phyloP scores from a whole-genome alignment of 176 grass and related monocot species.

The Miscanthus lutarioriparius region DNA sequence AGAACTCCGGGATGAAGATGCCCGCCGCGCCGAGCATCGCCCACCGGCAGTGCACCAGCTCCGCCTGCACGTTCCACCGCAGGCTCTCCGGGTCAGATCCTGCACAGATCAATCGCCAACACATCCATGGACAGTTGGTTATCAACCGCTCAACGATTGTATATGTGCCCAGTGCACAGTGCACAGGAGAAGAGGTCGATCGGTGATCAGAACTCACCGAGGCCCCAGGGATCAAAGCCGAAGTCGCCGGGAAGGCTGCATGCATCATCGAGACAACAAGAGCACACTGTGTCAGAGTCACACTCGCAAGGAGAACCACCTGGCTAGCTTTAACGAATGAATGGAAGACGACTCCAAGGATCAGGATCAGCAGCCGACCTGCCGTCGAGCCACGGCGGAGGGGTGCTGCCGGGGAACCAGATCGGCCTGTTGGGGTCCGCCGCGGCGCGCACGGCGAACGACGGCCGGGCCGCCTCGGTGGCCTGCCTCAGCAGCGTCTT shows the following conservation, averaged over 20 bases:
- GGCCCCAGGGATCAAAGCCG: slow-evolving; percentile 89
- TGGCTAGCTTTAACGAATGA: background rate
- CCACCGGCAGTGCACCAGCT: slow-evolving; percentile 97
- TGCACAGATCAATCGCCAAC: background rate
- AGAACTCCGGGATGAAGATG: slow-evolving; percentile 91
- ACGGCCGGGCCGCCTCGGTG: slow-evolving; percentile 33
- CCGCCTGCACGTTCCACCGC: slow-evolving; percentile 80
- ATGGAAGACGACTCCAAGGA: background rate
- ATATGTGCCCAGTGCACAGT: background rate
- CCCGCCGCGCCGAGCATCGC: slow-evolving; percentile 94
- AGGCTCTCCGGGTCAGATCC: slow-evolving; percentile 92
- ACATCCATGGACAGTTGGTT: background rate
- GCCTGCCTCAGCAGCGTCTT: slow-evolving; percentile 48
- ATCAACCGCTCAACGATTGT: background rate
- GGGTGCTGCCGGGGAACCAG: slow-evolving; percentile 98
- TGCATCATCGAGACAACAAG: background rate
- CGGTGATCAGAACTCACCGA: slow-evolving; percentile 51
- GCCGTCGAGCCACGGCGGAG: slow-evolving; percentile 94
- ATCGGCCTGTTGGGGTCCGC: slow-evolving; percentile 63
- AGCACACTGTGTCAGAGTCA: slow-evolving; percentile 1
- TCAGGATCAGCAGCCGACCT: slow-evolving; percentile 42
- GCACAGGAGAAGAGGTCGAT: background rate
- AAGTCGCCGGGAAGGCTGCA: slow-evolving; percentile 98
- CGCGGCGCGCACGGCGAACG: slow-evolving; percentile 62
- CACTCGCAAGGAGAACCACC: background rate